phyloP scores from a whole-genome alignment of 2,329 filamentous ascomycete genomes.

The Teratosphaeria viscida region DNA sequence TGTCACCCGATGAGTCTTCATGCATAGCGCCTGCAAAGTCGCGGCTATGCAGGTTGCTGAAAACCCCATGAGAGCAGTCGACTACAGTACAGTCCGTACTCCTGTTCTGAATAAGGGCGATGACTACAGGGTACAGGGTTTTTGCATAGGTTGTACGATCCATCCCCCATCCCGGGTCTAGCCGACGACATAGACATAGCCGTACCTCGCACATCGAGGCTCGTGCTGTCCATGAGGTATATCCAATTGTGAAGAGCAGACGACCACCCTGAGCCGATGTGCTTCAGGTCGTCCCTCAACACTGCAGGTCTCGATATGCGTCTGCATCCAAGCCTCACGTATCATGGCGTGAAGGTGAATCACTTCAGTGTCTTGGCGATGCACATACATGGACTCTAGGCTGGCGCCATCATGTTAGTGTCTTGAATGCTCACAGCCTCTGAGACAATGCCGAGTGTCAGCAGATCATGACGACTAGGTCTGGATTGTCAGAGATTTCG shows the following conservation, averaged over 20 bases:
- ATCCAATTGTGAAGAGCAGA: background rate
- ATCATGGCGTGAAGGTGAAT: background rate
- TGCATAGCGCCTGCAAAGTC: no score
- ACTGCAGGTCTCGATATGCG: background rate
- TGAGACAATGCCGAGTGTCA: background rate
- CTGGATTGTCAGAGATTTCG: background rate
- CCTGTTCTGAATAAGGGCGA: background rate
- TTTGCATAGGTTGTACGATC: background rate
- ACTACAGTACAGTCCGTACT: no score
- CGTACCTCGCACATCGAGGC: background rate
- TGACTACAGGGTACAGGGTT: background rate
- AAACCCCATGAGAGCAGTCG: no score
- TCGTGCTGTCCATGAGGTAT: background rate
- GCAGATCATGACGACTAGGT: background rate
- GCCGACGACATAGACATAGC: background rate
- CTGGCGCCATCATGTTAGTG: background rate
- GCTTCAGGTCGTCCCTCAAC: background rate
- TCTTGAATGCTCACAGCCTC: background rate
- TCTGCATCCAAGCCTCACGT: no score
- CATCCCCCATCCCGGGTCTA: background rate
- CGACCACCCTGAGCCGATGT: background rate
- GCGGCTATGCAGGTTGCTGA: no score
- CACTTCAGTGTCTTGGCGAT: background rate
- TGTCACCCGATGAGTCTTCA: background rate
- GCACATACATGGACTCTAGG: background rate